phyloP scores from a whole-genome alignment of 805 yeast species.

The Cyberlindnera xishuangbannaensis region DNA sequence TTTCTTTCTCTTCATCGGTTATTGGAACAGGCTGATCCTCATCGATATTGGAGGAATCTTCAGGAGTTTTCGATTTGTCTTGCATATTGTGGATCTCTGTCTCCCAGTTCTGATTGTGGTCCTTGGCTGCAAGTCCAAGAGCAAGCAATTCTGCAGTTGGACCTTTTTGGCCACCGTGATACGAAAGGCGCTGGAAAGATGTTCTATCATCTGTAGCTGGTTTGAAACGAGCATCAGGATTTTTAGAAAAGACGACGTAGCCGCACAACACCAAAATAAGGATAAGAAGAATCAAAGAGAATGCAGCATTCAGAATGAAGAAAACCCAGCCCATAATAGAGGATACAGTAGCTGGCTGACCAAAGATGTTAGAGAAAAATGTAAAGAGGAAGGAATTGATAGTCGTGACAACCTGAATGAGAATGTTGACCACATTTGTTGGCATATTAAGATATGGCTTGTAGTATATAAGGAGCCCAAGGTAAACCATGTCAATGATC shows the following conservation, averaged over 20 bases:
- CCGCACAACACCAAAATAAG: slow-evolving; percentile 61
- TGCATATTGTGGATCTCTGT: slow-evolving; percentile 34
- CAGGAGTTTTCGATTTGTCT: slow-evolving; percentile 12
- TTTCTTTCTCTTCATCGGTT: slow-evolving; percentile 29
- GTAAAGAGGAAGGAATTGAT: slow-evolving; percentile 79
- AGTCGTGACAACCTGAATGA: slow-evolving; percentile 65
- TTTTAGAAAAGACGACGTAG: slow-evolving; percentile 65
- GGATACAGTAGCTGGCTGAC: slow-evolving; percentile 71
- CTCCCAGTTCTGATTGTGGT: slow-evolving; percentile 74
- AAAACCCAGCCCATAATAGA: slow-evolving; percentile 91
- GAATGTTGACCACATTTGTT: slow-evolving; percentile 71
- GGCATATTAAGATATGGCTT: slow-evolving; percentile 79
- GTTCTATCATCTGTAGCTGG: slow-evolving; percentile 91
- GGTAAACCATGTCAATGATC: slow-evolving; percentile 67
- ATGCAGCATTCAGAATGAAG: slow-evolving; percentile 85
- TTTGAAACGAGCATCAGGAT: slow-evolving; percentile 83
- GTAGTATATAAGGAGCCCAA: slow-evolving; percentile 53
- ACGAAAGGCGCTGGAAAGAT: slow-evolving; percentile 60
- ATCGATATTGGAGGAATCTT: slow-evolving; percentile 17
- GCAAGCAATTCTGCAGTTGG: slow-evolving; percentile 56
- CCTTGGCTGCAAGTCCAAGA: slow-evolving; percentile 76
- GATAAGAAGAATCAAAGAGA: slow-evolving; percentile 66
- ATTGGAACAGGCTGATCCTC: slow-evolving; percentile 27
- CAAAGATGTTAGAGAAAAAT: slow-evolving; percentile 80
- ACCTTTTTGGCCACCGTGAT: slow-evolving; percentile 25